Evolutionary conservation across 768 basidiomycete genomes (phyloP).

Genomic region (Boletus fagicola): DNA sequence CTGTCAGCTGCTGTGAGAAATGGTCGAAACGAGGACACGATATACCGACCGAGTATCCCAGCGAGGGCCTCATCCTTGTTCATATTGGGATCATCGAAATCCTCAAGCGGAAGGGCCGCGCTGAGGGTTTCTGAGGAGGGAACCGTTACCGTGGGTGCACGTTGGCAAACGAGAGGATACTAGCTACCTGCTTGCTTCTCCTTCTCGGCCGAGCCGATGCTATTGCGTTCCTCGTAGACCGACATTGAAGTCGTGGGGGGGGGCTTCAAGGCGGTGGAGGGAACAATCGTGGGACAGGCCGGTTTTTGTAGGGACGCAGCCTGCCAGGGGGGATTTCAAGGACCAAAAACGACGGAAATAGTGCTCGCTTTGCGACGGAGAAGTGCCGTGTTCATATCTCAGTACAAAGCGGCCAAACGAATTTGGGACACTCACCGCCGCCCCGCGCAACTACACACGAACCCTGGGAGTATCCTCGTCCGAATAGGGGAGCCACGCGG

Average conservation of each 20-base stretch:
- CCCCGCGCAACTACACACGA: background rate
- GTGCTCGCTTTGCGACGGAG: background rate
- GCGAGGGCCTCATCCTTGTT: constrained; percentile 27
- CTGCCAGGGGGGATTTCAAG: background rate
- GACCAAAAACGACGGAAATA: background rate
- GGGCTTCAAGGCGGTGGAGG: background rate
- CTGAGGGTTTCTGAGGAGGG: constrained; percentile 3
- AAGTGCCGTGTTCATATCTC: background rate
- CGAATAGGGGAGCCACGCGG: background rate
- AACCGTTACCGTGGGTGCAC: background rate
- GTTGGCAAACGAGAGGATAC: background rate
- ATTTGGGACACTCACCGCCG: background rate
- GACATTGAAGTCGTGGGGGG: constrained; percentile 18
- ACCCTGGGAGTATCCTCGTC: background rate
- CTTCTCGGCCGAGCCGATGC: constrained; percentile 24
- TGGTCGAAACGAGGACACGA: background rate
- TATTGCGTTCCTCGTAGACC: constrained; percentile 15
- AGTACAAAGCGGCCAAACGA: background rate
- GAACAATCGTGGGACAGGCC: background rate
- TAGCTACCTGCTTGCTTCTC: constrained; percentile 20
- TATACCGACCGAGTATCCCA: constrained; percentile 26
- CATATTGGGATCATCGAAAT: constrained; percentile 41
- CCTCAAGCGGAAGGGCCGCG: constrained; percentile 10
- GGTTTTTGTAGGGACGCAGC: constrained; percentile 17
- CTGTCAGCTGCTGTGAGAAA: constrained; percentile 26